Evolutionary conservation across 2,329 filamentous ascomycete species (phyloP), one percentile per base, ranked within the genome.

Genomic region (Leptographium galeiforme): DNA sequence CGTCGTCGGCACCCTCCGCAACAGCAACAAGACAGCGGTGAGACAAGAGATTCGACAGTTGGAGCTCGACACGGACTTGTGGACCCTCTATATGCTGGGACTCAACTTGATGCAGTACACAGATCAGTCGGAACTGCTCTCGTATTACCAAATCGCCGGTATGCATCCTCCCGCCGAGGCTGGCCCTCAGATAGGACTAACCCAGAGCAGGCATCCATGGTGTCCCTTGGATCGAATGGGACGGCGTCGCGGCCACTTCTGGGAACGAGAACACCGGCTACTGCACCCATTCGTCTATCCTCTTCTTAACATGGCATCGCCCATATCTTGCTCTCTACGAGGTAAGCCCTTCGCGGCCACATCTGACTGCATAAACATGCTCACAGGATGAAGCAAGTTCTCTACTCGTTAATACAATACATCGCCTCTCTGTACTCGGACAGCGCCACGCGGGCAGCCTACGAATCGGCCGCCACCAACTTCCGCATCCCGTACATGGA

Each of bases 261-360:
- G 78, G 77, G 2, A 78, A 76, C 55, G 70, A 74, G 54, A 68
- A 72, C 41, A 72, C 76, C 16, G 88, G 87, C 50, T 94, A 89
- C 65, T 94, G 89, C 65, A 79, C 79, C 14, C 89, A 95, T 67
- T 30, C 70, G 30, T 86, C 85, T 1, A 79, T 84, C 43, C 70
- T 93, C 16, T 93, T 95, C 64, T 79, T 84, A 41, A 77, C 82
- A 41, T 94, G 89, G 89, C 89, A 95, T 72, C 79, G 89, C 50
- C 85, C 87, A 1, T 94, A 91, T 66, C 71, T 93, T 55, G 76
- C 73, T 34, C 65, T 81, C 50, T 78, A 78, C 54, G 78, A 81
- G 71, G 78, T 77, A 63, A 52, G 63, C 25, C 8, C 12, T 30
- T 10, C 25, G 25, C 25, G 25, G 25, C 19, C 2, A 14, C 18